phyloP scores from a whole-genome alignment of 2,329 filamentous ascomycete species.

The Microdochium trichocladiopsis region DNA sequence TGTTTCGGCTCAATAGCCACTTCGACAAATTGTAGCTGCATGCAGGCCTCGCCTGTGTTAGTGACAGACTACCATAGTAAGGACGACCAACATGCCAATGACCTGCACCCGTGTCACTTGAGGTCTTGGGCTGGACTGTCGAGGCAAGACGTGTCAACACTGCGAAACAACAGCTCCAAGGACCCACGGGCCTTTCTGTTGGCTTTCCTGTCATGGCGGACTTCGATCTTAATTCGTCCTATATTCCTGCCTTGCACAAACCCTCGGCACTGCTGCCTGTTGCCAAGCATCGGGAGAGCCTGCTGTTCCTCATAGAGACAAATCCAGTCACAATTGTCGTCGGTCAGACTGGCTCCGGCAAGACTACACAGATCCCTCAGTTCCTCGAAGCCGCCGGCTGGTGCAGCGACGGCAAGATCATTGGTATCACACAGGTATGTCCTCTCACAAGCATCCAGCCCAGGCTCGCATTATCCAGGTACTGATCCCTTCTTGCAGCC shows the following conservation, averaged over 20 bases:
- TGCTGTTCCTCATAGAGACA: conserved; percentile 83
- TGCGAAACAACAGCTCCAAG: too few relatives aligned
- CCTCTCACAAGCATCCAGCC: conserved; percentile 3
- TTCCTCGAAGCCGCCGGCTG: conserved; percentile 85
- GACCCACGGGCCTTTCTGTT: too few relatives aligned
- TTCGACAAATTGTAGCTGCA: too few relatives aligned
- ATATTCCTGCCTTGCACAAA: conserved; percentile 81
- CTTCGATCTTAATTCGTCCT: conserved; percentile 47
- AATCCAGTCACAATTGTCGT: conserved; percentile 81
- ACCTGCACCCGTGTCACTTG: too few relatives aligned
- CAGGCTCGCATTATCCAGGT: background rate
- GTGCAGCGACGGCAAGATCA: conserved; percentile 74
- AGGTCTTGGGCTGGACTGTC: too few relatives aligned
- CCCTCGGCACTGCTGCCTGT: conserved; percentile 81
- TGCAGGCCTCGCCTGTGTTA: too few relatives aligned
- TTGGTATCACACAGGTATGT: conserved; percentile 84
- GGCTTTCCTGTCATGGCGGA: too few relatives aligned
- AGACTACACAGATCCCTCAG: conserved; percentile 93
- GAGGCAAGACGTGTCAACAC: too few relatives aligned
- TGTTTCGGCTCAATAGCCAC: too few relatives aligned
- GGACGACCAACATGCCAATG: too few relatives aligned
- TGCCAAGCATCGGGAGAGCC: conserved; percentile 67
- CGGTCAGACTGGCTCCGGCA: conserved; percentile 90
- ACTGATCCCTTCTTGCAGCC: conserved; percentile 46
- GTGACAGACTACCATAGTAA: too few relatives aligned